Base-by-base conservation (phyloP, 2,329 filamentous ascomycete species). In the Cytospora schulzeri region DNA sequence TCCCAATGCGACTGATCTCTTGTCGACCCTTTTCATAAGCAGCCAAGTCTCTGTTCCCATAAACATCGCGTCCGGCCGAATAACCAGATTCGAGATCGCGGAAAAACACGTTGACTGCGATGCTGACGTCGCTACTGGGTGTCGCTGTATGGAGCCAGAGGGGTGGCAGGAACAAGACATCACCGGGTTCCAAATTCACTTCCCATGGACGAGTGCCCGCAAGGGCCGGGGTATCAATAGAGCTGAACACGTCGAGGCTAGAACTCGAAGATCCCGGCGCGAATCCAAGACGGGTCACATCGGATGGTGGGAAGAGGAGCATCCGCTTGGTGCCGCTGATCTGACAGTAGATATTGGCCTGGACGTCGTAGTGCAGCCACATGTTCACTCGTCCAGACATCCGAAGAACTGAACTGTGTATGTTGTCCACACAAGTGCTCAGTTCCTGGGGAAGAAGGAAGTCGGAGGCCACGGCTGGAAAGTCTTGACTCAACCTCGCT, bases 61-160 rank as follows among this genome's bases (percentile, higher is more conserved):
- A 97, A 0, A 96, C 89, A 73, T 97, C 93, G 68, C 88, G 85
- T 1, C 93, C 92, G 1, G 83, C 75, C 0, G 91, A 87, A 73
- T 95, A 95, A 1, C 85, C 87, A 3, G 74, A 78, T 3, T 87
- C 79, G 12, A 95, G 79, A 67, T 88, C 89, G 52, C 88, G 86
- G 78, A 96, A 97, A 79, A 97, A 97, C 31, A 94, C 85, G 73
- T 97, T 97, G n/a, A 97, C 88, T 0, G 91, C 91, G 9, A 96
- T 81, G 69, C 91, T 93, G 66, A 86, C 74, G 53, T 79, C 74
- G 9, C 83, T 77, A 1, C 76, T 80, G 1, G 89, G 88, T 0
- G 83, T 81, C 1, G 88, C 89, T 0, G 92, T 89, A 75, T 97
- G 93, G 15, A 91, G 82, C 93, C 93, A 97, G 70, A 95, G 82